Evolutionary conservation across 371 early-diverging fungal species (phyloP).

Genomic region (Mortierella sp.): DNA sequence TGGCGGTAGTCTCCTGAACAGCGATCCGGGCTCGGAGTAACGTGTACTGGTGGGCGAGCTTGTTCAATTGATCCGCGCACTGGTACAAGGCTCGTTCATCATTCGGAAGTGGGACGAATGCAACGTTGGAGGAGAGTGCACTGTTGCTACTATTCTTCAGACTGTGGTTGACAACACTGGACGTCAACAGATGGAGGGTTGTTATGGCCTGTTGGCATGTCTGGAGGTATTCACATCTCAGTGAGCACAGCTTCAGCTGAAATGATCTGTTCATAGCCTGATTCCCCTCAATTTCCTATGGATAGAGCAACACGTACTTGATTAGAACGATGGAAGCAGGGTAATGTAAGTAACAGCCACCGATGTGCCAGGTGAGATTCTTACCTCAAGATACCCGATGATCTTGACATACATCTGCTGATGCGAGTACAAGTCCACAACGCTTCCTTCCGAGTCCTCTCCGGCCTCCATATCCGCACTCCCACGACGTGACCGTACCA

Average conservation of each 20-base stretch:
- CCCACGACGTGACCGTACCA: not conserved
- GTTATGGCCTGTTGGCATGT: conserved; percentile 33
- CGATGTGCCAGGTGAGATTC: not conserved
- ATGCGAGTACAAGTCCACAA: conserved; percentile 37
- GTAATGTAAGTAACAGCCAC: too few species aligned
- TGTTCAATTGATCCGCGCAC: conserved; percentile 37
- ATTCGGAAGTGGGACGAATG: not conserved
- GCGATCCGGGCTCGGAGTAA: conserved; percentile 18
- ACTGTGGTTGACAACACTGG: conserved; percentile 17
- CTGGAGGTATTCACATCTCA: conserved; percentile 36
- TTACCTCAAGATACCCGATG: conserved; percentile 42
- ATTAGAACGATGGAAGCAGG: too few species aligned
- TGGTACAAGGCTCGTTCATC: conserved; percentile 36
- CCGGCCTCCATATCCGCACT: not conserved
- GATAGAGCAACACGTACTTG: not conserved
- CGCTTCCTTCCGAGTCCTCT: conserved; percentile 6
- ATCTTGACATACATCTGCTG: conserved; percentile 47
- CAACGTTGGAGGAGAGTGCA: not conserved
- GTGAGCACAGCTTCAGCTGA: conserved; percentile 30
- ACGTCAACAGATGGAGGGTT: conserved; percentile 29
- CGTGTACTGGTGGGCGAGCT: conserved; percentile 47
- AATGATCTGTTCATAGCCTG: conserved; percentile 37
- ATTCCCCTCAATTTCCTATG: conserved; percentile 44
- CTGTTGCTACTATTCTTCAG: too few species aligned
- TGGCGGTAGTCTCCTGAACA: not conserved